Evolutionary conservation across 1,284 basidiomycete genomes (phyloP), one percentile per base, ranked within the genome.

Genomic region (Tilletia indica): DNA sequence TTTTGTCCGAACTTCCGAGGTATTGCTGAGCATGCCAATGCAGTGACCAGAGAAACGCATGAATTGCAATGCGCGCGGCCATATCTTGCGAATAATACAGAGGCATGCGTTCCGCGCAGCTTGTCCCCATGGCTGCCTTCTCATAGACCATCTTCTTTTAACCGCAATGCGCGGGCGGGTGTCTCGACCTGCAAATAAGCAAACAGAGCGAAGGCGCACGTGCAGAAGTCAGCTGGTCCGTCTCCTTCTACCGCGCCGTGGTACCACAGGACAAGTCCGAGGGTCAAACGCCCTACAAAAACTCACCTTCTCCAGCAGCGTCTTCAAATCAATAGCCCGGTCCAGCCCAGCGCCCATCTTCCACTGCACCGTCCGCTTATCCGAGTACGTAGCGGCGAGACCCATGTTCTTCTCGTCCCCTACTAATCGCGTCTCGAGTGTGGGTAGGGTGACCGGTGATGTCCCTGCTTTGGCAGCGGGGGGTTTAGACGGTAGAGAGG

Each of bases 231-330:
- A 54, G 51, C 51, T 54, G 12, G 12, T 49, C 47, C 47, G 47
- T 49, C 14, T n/a, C 48, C 48, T 12, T 12, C 14, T 12, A 49
- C 12, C 12, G n/a, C n/a, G n/a, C 14, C 48, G 12, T 49, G 48
- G 14, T 49, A 12, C 14, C 48, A n/a, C 48, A 14, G 1, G 6
- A 6, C 51, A n/a, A 1, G 51, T 54, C 11, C 51, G 16, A 19
- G 51, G 51, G n/a, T 25, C 31, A 2, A 49, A 49, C 2, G 47
- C 47, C 47, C 12, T 49, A 25, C 4, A 8, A n/a, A 19, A 31
- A 25, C 56, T 58, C 21, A 58, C 56, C 56, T 58, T 58, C 56
- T 58, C 56, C 56, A 58, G 34, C 56, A 58, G 56, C 11, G 56
- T 58, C 56, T 58, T 58, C 56, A 58, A 31, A 31, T 58, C 56